Evolutionary conservation across 164 flowering plant genomes (phyloP), one percentile per base, ranked within the genome.

Genomic region (Magnolia kwangsiensis): DNA sequence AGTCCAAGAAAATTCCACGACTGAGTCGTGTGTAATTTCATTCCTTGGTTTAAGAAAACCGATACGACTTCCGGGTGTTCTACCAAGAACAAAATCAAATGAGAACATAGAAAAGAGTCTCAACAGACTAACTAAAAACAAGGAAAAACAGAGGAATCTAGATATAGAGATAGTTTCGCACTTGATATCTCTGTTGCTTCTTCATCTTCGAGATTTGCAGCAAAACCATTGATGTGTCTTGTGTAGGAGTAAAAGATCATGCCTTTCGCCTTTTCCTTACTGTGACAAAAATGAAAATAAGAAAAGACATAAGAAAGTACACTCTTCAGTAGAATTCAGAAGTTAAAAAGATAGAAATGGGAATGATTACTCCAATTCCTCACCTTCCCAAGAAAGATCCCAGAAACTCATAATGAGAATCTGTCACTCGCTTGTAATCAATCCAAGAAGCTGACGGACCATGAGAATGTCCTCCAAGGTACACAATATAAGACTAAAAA

Each of bases 1-100:
- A 89, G 63, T 75, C 87, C 87, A 31, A 90, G 71, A 76, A 92
- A 90, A 2, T 80, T 82, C 94, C 95, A 92, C 24, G 93, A 85
- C 14, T 82, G 77, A 4, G 97, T 89, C 8, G 95, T 92, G 72
- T 89, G 95, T 63, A 90, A 66, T 59, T 84, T 77, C 13, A 79
- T 84, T 51, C 78, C 85, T 20, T 77, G 76, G 85, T 86, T 83
- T 71, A 63, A 31, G 80, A 92, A 85, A 14, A 92, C 88, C 14
- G 97, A 90, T 21, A 88, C 69, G 14, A 92, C 95, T 18, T 80
- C 79, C 18, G 95, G 95, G 50, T 88, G 81, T 77, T 86, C 97
- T 92, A 80, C 78, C 72, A 71, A 37, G 13, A 7, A 72, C 18
- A 50, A 51, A 79, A 67, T 72, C 14, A 66, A 37, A 67, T 2